phyloP scores from a whole-genome alignment of 2,329 filamentous ascomycete genomes.

The Fusarium coicis region DNA sequence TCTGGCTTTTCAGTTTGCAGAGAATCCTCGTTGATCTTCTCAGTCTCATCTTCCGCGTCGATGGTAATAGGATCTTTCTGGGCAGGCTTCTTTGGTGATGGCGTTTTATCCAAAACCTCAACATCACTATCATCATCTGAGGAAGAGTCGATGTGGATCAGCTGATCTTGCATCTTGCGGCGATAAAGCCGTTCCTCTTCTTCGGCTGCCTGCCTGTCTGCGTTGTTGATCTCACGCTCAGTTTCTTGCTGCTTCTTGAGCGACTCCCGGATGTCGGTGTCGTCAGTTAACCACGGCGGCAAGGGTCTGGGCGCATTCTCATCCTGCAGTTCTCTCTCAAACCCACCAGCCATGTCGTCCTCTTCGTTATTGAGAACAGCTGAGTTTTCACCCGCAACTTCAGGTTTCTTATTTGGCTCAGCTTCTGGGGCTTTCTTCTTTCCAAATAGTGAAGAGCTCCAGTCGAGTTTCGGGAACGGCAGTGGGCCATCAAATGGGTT shows the following conservation, averaged over 20 bases:
- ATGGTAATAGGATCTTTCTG: neutral
- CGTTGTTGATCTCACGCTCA: slow-evolving; percentile 71
- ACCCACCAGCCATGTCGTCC: slow-evolving; percentile 70
- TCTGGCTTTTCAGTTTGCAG: neutral
- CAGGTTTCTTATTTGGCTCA: slow-evolving; percentile 21
- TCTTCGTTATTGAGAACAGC: slow-evolving; percentile 42
- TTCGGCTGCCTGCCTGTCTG: slow-evolving; percentile 66
- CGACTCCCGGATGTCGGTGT: slow-evolving; percentile 73
- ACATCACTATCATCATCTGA: slow-evolving; percentile 68
- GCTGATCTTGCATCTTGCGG: slow-evolving; percentile 56
- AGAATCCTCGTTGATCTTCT: neutral
- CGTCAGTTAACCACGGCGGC: slow-evolving; percentile 78
- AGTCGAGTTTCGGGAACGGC: slow-evolving; percentile 88
- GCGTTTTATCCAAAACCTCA: slow-evolving; percentile 64
- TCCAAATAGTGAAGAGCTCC: slow-evolving; percentile 69
- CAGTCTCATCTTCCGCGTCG: slow-evolving; percentile 13
- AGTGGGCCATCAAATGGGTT: slow-evolving; percentile 81
- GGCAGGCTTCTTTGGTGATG: slow-evolving; percentile 43
- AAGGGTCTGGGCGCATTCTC: slow-evolving; percentile 66
- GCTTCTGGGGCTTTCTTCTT: slow-evolving; percentile 50
- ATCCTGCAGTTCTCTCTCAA: slow-evolving; percentile 63
- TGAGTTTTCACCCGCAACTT: slow-evolving; percentile 23
- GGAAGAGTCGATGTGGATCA: slow-evolving; percentile 72
- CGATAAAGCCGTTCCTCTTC: slow-evolving; percentile 64
- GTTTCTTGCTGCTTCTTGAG: slow-evolving; percentile 67